Base-by-base conservation (phyloP, 2,329 filamentous ascomycete genomes). In the Aspergillus transmontanensis region DNA sequence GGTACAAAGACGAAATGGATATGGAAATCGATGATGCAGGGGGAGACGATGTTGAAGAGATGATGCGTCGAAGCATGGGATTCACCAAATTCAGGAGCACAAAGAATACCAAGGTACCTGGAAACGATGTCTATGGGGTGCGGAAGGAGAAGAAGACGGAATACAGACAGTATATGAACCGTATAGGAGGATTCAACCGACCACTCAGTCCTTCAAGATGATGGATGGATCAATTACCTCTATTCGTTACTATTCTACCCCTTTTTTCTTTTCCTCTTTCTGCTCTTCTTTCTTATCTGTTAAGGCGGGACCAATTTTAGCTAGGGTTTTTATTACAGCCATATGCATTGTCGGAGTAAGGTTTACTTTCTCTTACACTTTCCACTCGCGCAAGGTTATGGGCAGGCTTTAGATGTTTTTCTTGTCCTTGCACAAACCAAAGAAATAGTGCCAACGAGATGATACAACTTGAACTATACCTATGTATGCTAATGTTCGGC, bases 121-220 rank as follows among this genome's bases (percentile, higher is more conserved):
- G 95, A 2, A 99, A 99, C 75, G 88, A 93, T 74, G 87, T 90
- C 48, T 94, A 91, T 60, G 92, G 84, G 0, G 88, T 97, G 58
- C 84, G 90, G 69, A 97, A 95, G 84, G 93, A 95, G 81, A 97
- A 97, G 87, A 94, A 93, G 87, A 91, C 90, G 16, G 87, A 96
- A 82, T 98, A 97, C 75, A 86, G 95, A 70, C 95, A 99, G 85
- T 99, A 99, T 79, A 99, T 99, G 88, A 84, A 83, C 66, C 81
- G 82, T 67, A 67, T 76, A 34, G 81, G 81, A 62, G 82, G 82
- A 60, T 84, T 84, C 73, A 84, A 84, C 68, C 73, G 81, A 65
- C 81, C 82, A 32, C 75, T 84, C 68, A 83, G 81, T 71, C 81
- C 81, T 32, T 75, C 75, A 56, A 75, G 79, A 69, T 78, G 65